Conservation (phyloP, 2,329 filamentous ascomycete genomes). For the Cladophialophora psammophila region DNA sequence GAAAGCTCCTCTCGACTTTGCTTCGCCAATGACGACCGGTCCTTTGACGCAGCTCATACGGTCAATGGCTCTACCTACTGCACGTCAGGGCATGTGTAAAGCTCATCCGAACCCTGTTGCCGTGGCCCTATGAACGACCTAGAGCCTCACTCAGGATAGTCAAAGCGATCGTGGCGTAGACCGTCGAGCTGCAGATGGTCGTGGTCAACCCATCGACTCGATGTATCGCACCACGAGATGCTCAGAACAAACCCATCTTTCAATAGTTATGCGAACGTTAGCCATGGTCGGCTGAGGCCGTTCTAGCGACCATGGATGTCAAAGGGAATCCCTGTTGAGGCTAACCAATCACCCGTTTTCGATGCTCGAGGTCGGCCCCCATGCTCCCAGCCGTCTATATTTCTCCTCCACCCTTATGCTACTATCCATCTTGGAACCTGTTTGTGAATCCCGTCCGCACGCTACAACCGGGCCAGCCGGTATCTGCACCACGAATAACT, state of each 20-base stretch:
- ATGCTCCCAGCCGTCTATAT: constrained; percentile 33
- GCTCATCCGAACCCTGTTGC: not conserved
- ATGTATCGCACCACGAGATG: not conserved
- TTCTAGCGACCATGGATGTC: not conserved
- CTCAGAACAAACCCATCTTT: not conserved
- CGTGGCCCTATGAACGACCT: not conserved
- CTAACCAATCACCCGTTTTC: constrained; percentile 19
- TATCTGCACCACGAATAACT: not conserved
- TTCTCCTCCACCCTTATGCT: constrained; percentile 14
- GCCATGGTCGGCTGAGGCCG: not conserved
- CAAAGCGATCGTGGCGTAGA: not conserved
- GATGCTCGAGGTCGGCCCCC: constrained; percentile 5
- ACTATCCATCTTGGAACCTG: constrained; percentile 5
- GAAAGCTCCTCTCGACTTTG: not conserved
- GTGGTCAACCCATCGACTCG: not conserved
- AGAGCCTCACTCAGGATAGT: not conserved
- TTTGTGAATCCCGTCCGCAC: constrained; percentile 13
- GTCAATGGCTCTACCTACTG: not conserved
- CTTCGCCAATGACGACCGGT: not conserved
- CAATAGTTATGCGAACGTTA: not conserved
- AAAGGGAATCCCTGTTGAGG: constrained; percentile 18
- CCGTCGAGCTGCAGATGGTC: not conserved
- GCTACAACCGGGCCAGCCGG: constrained; percentile 7
- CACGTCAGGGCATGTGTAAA: not conserved
- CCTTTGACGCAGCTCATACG: not conserved